A percentile compares a stretch with the other conserved stretches of the same genome.
These are phyloP conservation scores for Irpex lacteus DNA, from an alignment of 1,284 basidiomycete species.

Conservation along the genomic window DNA sequence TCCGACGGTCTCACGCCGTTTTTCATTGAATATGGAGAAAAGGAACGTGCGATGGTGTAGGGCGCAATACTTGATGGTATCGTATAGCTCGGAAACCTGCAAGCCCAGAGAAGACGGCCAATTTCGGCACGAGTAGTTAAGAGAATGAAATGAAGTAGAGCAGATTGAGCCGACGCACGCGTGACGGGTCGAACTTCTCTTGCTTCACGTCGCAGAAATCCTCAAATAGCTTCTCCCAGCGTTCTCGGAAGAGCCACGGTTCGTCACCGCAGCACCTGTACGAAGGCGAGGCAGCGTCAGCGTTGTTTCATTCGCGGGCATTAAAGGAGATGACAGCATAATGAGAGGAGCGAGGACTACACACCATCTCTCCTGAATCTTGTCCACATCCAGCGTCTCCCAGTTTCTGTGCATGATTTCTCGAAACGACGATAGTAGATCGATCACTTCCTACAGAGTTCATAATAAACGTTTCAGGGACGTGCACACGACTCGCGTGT, in stretches of 20 bases:
- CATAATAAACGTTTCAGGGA: background rate
- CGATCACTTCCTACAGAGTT: constrained; percentile 79
- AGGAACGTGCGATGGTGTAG: constrained; percentile 89
- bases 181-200: constrained; percentile 97
- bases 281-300: background rate
- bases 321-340: background rate
- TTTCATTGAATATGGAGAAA: constrained; percentile 91
- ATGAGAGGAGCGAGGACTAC: constrained; percentile 8
- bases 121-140: background rate
- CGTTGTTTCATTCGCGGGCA: background rate
- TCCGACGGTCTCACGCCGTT: constrained; percentile 47
- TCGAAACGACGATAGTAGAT: constrained; percentile 84
- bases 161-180: constrained; percentile 47
- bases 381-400: constrained; percentile 87
- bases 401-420: constrained; percentile 91
- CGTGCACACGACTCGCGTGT: background rate
- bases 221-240: constrained; percentile 99
- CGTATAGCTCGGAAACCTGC: constrained; percentile 93
- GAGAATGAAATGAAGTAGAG: constrained; percentile 1
- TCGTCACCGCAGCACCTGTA: constrained; percentile 90
- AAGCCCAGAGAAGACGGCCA: background rate
- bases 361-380: constrained; percentile 93
- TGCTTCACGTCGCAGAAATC: constrained; percentile 97
- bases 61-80: constrained; percentile 95
- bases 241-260: constrained; percentile 94